Evolutionary conservation across 2,329 filamentous ascomycete species (phyloP).

Genomic region (Trichophyton benhamiae): DNA sequence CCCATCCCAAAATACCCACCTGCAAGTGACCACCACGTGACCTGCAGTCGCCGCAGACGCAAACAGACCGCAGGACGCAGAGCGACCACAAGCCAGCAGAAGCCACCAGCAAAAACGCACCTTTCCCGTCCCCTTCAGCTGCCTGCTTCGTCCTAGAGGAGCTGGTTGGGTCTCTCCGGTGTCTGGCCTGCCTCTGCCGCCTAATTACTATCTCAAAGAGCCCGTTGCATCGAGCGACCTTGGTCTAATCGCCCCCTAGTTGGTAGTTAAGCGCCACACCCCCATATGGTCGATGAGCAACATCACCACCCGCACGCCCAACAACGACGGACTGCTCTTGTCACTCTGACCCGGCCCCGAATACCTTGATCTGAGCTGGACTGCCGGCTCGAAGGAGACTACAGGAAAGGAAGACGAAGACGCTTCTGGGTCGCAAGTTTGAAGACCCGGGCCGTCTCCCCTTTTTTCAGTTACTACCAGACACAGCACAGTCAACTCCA

Average conservation of each 20-base stretch:
- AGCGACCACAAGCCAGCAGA: not conserved
- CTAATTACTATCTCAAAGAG: not conserved
- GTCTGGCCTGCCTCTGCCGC: not conserved
- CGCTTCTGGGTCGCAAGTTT: not conserved
- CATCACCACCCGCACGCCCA: not conserved
- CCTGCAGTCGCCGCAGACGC: not conserved
- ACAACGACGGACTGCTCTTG: not conserved
- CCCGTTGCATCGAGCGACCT: not conserved
- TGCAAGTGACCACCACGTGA: not conserved
- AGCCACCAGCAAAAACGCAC: not conserved
- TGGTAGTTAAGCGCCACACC: not conserved
- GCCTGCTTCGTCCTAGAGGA: not conserved
- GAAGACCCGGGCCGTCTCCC: not conserved
- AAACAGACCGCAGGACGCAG: not conserved
- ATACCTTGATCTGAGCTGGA: not conserved
- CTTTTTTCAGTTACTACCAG: not conserved
- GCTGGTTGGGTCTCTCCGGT: not conserved
- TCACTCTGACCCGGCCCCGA: not conserved
- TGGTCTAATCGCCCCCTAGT: not conserved
- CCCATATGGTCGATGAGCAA: not conserved
- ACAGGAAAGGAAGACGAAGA: not conserved
- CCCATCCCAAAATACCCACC: too few species aligned
- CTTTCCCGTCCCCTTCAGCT: not conserved
- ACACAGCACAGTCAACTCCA: conserved; percentile 10
- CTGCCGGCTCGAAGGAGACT: not conserved